Evolutionary conservation across 2,329 filamentous ascomycete genomes (phyloP).

Genomic region (Herpotrichia juniperi): DNA sequence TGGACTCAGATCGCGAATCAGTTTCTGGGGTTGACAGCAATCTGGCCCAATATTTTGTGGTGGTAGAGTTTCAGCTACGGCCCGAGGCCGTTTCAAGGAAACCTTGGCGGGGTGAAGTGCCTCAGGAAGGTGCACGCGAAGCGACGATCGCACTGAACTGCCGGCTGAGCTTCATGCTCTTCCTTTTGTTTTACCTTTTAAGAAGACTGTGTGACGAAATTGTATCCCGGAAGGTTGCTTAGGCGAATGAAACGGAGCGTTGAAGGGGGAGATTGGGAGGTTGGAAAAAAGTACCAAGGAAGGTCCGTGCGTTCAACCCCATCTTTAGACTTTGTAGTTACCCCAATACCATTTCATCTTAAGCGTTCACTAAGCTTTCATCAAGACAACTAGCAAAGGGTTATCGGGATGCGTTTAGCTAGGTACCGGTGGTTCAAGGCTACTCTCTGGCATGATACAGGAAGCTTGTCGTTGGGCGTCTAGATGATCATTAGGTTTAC

Average conservation of each 20-base stretch:
- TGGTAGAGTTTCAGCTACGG: background rate
- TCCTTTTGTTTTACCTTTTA: background rate
- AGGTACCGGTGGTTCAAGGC: background rate
- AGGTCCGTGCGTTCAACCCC: background rate
- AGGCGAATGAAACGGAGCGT: background rate
- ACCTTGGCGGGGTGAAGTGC: constrained; percentile 7
- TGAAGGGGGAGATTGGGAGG: background rate
- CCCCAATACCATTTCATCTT: background rate
- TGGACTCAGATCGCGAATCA: background rate
- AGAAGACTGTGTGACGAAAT: background rate
- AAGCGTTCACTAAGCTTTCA: constrained; percentile 2
- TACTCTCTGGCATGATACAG: background rate
- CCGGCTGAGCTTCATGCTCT: background rate
- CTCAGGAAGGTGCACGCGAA: constrained; percentile 7
- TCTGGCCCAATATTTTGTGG: background rate
- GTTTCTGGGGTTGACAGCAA: background rate
- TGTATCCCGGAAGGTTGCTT: background rate
- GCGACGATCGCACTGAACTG: background rate
- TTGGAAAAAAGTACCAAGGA: background rate
- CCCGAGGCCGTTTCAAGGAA: constrained; percentile 4
- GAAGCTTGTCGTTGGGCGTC: background rate
- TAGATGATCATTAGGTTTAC: background rate
- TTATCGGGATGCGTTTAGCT: background rate
- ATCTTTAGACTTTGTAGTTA: background rate
- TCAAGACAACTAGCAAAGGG: background rate